phyloP scores from a whole-genome alignment of 768 basidiomycete genomes.

The Stropharia rugosoannulata region DNA sequence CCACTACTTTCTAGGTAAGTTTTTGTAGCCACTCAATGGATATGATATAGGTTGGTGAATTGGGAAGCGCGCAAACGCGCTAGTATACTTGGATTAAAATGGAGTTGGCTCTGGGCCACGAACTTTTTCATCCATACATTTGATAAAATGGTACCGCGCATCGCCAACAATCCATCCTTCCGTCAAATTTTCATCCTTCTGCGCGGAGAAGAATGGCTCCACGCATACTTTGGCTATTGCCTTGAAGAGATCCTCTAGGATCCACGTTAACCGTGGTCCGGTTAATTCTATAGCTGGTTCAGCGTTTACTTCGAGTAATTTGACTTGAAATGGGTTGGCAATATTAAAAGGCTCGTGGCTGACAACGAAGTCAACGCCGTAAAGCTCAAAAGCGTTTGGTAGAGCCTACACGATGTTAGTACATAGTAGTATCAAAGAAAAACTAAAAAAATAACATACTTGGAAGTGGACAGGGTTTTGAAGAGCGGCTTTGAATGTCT shows the following conservation, averaged over 20 bases:
- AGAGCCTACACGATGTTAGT: conserved; percentile 49
- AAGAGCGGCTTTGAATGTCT: conserved; percentile 84
- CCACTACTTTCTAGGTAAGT: too few species aligned
- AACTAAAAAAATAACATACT: conserved; percentile 35
- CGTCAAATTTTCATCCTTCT: not conserved
- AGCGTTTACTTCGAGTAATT: conserved; percentile 89
- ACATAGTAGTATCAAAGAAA: not conserved
- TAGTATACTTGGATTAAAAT: too few species aligned
- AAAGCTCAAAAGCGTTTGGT: conserved; percentile 93
- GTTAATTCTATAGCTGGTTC: conserved; percentile 96
- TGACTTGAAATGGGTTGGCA: conserved; percentile 48
- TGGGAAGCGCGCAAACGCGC: too few species aligned
- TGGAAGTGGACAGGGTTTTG: conserved; percentile 85
- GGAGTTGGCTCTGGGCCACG: conserved; percentile 25
- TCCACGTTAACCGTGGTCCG: conserved; percentile 77
- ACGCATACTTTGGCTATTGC: conserved; percentile 69
- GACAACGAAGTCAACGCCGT: conserved; percentile 91
- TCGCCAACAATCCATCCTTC: conserved; percentile 52
- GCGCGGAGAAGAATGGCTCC: conserved; percentile 55
- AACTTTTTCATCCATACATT: conserved; percentile 63
- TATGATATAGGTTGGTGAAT: too few species aligned
- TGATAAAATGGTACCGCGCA: conserved; percentile 52
- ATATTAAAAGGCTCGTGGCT: conserved; percentile 34
- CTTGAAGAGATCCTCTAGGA: conserved; percentile 78
- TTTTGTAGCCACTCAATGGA: too few species aligned